These are phyloP conservation scores for Xylariaceae sp. DNA, from an alignment of 2,329 filamentous ascomycete genomes.

Conservation along the genomic window DNA sequence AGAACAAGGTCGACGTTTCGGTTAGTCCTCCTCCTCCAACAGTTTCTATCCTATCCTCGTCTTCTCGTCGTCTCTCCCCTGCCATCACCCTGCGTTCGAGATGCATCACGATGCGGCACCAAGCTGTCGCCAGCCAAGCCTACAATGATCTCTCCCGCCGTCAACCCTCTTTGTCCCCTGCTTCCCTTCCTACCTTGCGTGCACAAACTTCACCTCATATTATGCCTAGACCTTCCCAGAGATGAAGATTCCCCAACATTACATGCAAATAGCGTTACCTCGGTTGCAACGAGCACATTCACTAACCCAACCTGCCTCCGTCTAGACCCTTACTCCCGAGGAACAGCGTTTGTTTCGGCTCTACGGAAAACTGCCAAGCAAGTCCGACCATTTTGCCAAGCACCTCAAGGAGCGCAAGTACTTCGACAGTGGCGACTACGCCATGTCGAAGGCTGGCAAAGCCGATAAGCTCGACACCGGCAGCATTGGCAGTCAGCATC, in stretches of 20 bases:
- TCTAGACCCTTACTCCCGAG: constrained; percentile 81
- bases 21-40: constrained; percentile 51
- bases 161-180: constrained; percentile 11
- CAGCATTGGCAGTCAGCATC: constrained; percentile 89
- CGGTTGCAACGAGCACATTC: background rate
- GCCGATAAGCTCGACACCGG: constrained; percentile 90
- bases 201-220: background rate
- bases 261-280: background rate
- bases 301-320: background rate
- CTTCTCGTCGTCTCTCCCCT: background rate
- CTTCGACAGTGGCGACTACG: constrained; percentile 95
- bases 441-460: constrained; percentile 95
- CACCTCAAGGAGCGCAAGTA: constrained; percentile 99
- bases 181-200: background rate
- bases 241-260: too few species aligned
- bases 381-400: constrained; percentile 94
- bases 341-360: constrained; percentile 95
- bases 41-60: constrained; percentile 1
- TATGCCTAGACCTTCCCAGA: background rate
- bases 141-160: background rate
- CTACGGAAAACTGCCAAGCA: constrained; percentile 95
- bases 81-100: too few species aligned
- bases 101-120: too few species aligned
- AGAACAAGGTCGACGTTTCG: constrained; percentile 96
- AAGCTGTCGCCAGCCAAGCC: background rate